Conservation (phyloP, 345 rosid genomes). For the Sisymbrium altissimum region DNA sequence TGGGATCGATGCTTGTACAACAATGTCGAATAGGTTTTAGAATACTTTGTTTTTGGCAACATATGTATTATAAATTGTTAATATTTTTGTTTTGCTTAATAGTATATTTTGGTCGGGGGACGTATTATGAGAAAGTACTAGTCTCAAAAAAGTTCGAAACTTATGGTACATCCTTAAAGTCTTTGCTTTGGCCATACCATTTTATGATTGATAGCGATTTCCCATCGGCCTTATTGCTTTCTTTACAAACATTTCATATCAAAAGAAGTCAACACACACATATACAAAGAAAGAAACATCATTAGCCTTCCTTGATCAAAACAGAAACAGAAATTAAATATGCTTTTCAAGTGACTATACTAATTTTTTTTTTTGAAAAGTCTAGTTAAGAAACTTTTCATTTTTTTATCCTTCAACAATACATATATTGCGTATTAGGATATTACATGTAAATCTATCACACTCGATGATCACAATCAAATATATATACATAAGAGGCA, state of each 20-base stretch:
- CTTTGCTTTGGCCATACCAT: constrained; percentile 34
- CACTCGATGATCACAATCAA: too few relatives aligned
- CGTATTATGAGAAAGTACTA: constrained; percentile 28
- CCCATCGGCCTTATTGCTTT: constrained; percentile 27
- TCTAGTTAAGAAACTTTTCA: neutral
- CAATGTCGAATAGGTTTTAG: neutral
- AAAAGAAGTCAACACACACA: constrained; percentile 22
- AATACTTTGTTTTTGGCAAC: constrained; percentile 10
- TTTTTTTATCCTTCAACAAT: neutral
- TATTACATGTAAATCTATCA: too few relatives aligned
- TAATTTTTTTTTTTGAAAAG: neutral
- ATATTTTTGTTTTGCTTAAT: constrained; percentile 9
- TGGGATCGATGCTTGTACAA: constrained; percentile 6
- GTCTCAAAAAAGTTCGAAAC: constrained; percentile 24
- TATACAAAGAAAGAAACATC: neutral
- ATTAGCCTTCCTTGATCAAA: constrained; percentile 16
- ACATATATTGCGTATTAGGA: too few relatives aligned
- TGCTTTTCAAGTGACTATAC: constrained; percentile 1
- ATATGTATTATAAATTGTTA: neutral
- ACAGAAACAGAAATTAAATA: constrained; percentile 2
- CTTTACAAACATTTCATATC: constrained; percentile 28
- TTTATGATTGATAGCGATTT: constrained; percentile 29
- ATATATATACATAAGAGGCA: too few relatives aligned
- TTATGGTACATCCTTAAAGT: constrained; percentile 27
- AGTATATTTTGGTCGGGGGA: neutral